Conservation (phyloP, 345 rosid species). For the Gossypium longicalyx region DNA sequence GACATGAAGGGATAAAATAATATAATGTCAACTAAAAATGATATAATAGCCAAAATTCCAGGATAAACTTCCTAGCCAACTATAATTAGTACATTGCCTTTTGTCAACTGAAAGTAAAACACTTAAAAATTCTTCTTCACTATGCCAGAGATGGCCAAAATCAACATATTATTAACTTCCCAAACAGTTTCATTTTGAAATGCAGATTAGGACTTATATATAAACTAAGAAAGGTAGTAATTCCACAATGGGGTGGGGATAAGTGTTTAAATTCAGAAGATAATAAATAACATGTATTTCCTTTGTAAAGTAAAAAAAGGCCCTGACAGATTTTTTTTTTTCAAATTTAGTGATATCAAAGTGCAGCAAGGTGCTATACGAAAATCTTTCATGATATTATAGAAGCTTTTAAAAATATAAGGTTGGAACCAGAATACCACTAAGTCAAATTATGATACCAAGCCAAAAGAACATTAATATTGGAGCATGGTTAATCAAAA, state of each 20-base stretch:
- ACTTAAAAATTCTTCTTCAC: background rate
- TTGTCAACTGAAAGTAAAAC: background rate
- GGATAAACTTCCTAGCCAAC: background rate
- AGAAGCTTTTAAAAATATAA: conserved; percentile 23
- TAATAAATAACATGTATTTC: background rate
- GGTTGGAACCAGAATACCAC: conserved; percentile 22
- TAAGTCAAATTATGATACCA: conserved; percentile 34
- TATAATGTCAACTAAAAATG: background rate
- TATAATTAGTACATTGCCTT: background rate
- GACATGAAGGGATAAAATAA: background rate
- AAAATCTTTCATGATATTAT: background rate
- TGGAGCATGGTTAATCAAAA: conserved; percentile 57
- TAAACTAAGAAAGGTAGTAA: background rate
- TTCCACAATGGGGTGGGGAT: background rate
- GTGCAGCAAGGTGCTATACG: conserved; percentile 12
- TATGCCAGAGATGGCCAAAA: background rate
- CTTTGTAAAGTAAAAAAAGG: background rate
- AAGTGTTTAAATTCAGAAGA: background rate
- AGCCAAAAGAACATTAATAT: conserved; percentile 34
- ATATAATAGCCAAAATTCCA: background rate
- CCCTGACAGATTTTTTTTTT: background rate
- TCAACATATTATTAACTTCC: background rate
- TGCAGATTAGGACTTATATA: background rate
- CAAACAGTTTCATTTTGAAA: background rate
- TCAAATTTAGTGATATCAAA: conserved; percentile 2